Evolutionary conservation across 2,329 filamentous ascomycete genomes (phyloP).

Genomic region (Aspergillus terreus): DNA sequence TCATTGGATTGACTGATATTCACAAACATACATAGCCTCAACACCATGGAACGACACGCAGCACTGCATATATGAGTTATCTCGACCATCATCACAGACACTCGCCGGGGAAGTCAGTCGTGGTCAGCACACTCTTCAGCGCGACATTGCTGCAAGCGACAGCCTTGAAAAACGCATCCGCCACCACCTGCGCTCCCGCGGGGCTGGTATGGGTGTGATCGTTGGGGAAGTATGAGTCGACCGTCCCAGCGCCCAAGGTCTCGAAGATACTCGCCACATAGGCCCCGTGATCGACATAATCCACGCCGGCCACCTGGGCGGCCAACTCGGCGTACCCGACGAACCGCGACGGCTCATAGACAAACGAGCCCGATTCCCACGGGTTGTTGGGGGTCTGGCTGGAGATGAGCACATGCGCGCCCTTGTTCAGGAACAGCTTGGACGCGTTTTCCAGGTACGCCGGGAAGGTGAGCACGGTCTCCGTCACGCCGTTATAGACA

Average conservation of each 20-base stretch:
- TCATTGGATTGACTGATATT: constrained; percentile 1
- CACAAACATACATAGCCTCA: constrained; percentile 1
- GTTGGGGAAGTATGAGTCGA: constrained; percentile 54
- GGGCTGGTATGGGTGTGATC: constrained; percentile 63
- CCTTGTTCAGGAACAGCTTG: constrained; percentile 51
- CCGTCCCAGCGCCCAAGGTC: constrained; percentile 46
- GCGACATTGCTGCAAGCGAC: constrained; percentile 48
- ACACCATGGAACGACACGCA: neutral
- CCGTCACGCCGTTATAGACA: constrained; percentile 48
- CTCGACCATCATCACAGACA: constrained; percentile 19
- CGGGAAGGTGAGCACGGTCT: constrained; percentile 60
- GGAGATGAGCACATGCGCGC: constrained; percentile 58
- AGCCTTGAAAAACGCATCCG: constrained; percentile 58
- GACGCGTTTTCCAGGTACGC: constrained; percentile 59
- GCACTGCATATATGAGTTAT: no score
- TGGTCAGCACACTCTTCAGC: constrained; percentile 36
- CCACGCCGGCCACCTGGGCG: constrained; percentile 43
- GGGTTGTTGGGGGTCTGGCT: constrained; percentile 61
- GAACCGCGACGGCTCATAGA: constrained; percentile 50
- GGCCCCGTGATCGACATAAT: constrained; percentile 59
- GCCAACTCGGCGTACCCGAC: constrained; percentile 53
- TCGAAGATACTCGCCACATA: constrained; percentile 55
- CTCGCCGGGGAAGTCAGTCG: constrained; percentile 22
- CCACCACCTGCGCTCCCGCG: constrained; percentile 53
- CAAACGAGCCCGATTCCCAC: constrained; percentile 56